Base-by-base conservation (phyloP, 768 basidiomycete species). In the Russula foetens region DNA sequence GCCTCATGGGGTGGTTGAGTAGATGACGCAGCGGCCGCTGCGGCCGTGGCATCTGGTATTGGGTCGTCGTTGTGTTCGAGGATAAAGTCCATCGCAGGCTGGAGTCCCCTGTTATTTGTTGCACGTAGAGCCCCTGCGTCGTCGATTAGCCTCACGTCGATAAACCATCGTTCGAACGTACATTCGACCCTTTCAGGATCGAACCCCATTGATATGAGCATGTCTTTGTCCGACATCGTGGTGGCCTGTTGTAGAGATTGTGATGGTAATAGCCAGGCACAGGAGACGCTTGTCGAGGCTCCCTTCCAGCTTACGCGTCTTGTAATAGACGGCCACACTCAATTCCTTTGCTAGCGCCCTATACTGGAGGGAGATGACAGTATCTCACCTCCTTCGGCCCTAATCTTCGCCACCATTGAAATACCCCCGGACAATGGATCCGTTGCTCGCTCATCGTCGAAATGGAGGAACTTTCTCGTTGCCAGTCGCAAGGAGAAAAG, bases 21-120 rank as follows among this genome's bases (percentile, higher is more conserved):
- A 21, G 63, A 65, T 1, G 69, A 51, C 0, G 59, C 35, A 0
- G 74, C 59, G 23, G 75, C 44, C 15, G 67, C 52, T n/a, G 60
- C 72, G 50, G 78, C 75, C 2, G 64, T 65, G 17, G 67, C 47
- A 23, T 88, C 83, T 11, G 94, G 92, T 11, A 96, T 76, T 1
- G 86, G 77, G 60, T 92, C 77, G 6, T 82, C 82, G 53, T 90
- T 86, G 68, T 98, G 81, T 72, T 86, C 88, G 39, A 97, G 74
- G 39, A 97, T 76, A 72, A 90, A 86, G 68, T 97, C 94, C 88
- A 94, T 90, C 23, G 89, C 90, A 7, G 87, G 88, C 70, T 97
- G 95, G 0, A 98, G 76, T 3, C 94, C 96, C 29, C 88, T 81
- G 66, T 84, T 84, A 38, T 78, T 81, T 9, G 93, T 97, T 6